A percentile compares a stretch with the other conserved stretches of the same genome.
phyloP scores from a whole-genome alignment of 2,329 filamentous ascomycete genomes.

The Monilinia laxa region DNA sequence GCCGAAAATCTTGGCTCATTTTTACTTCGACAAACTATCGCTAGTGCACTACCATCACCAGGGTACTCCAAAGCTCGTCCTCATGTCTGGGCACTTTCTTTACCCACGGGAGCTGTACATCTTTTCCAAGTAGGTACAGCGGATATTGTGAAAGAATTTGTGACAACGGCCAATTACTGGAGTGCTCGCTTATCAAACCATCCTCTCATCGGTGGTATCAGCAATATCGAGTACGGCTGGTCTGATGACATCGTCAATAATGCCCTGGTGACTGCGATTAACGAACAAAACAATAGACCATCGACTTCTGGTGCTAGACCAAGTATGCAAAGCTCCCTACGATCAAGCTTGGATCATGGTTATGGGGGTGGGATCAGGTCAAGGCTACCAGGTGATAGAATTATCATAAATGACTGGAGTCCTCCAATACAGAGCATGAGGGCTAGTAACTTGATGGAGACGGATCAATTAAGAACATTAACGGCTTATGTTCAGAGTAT shows the following conservation, averaged over 20 bases:
- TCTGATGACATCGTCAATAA: constrained; percentile 73
- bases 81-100: constrained; percentile 89
- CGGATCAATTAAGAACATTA: constrained; percentile 76
- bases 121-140: constrained; percentile 97
- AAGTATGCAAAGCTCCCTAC: constrained; percentile 58
- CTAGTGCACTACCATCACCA: constrained; percentile 82
- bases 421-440: constrained; percentile 90
- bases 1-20: constrained; percentile 87
- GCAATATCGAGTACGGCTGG: constrained; percentile 98
- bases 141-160: constrained; percentile 93
- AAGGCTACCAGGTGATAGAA: constrained; percentile 79
- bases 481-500: constrained; percentile 79
- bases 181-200: constrained; percentile 91
- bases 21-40: constrained; percentile 85
- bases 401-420: constrained; percentile 82
- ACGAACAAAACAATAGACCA: constrained; percentile 45
- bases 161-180: constrained; percentile 96
- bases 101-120: constrained; percentile 91
- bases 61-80: constrained; percentile 89
- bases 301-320: constrained; percentile 37
- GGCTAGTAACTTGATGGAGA: constrained; percentile 72
- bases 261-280: constrained; percentile 49
- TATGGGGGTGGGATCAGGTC: constrained; percentile 39
- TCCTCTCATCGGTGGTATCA: constrained; percentile 86
- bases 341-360: constrained; percentile 55